A percentile compares a stretch with the other conserved stretches of the same genome.
These are phyloP conservation scores for Hypoxylon rubiginosum DNA, from an alignment of 2,329 filamentous ascomycete genomes.

Conservation along the genomic window DNA sequence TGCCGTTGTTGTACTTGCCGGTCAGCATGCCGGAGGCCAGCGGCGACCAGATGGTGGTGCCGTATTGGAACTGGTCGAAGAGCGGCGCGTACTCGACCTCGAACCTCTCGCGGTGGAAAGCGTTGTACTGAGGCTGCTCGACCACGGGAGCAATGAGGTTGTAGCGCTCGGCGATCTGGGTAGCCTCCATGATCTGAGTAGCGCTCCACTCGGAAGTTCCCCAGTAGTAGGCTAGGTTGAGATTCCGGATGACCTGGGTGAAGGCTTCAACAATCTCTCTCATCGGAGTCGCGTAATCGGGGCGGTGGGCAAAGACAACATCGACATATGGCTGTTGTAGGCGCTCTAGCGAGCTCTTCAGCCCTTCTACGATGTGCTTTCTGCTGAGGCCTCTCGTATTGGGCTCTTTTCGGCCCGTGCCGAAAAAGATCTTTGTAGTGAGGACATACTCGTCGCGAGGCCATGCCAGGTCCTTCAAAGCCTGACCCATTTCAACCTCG, in stretches of 20 bases:
- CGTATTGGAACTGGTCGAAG: conserved; percentile 68
- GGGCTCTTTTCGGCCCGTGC: conserved; percentile 69
- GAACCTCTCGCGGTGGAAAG: conserved; percentile 71
- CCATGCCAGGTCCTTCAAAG: conserved; percentile 66
- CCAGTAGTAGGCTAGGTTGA: conserved; percentile 74
- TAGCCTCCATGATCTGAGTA: conserved; percentile 70
- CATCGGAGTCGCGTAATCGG: conserved; percentile 70
- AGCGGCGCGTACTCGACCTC: conserved; percentile 72
- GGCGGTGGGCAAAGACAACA: conserved; percentile 72
- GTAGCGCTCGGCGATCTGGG: conserved; percentile 66
- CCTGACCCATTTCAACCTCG: conserved; percentile 65
- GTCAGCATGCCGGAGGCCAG: conserved; percentile 70
- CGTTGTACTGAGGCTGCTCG: conserved; percentile 70
- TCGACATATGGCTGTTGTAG: conserved; percentile 76
- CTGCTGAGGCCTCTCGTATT: conserved; percentile 65
- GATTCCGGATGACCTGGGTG: conserved; percentile 63
- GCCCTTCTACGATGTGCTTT: conserved; percentile 68
- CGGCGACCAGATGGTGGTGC: conserved; percentile 64
- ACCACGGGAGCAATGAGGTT: conserved; percentile 67
- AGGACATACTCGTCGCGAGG: conserved; percentile 67
- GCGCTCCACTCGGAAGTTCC: conserved; percentile 73
- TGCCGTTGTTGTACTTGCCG: conserved; percentile 75
- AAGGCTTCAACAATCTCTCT: conserved; percentile 71
- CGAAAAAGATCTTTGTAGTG: conserved; percentile 64
- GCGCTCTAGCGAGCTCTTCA: conserved; percentile 69